Percentiles rank a stretch among this genome's conserved stretches.
These are phyloP conservation scores for Hypoxylon perforatum DNA, from an alignment of 495 filamentous ascomycete genomes.

Conservation along the genomic window DNA sequence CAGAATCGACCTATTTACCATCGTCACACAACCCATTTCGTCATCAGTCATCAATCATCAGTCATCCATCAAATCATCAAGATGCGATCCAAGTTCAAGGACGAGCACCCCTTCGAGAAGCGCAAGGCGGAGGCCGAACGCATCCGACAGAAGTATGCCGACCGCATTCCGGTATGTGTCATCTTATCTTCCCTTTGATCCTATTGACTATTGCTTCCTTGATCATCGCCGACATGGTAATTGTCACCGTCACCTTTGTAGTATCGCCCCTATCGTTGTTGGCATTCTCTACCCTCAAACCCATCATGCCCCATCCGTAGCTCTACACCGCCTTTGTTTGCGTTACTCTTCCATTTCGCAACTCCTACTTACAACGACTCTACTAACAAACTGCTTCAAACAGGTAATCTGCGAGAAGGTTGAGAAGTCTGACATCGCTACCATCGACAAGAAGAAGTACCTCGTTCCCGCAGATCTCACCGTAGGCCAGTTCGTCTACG, in stretches of 20 bases:
- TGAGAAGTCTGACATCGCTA: conserved; percentile 98
- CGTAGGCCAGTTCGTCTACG: conserved; percentile 99
- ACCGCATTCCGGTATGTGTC: conserved; percentile 93
- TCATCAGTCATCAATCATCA: conserved; percentile 30
- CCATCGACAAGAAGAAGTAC: conserved; percentile 99
- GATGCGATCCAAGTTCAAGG: conserved; percentile 99
- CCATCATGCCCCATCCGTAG: too few relatives aligned
- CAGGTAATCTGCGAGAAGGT: conserved; percentile 99
- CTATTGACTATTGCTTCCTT: conserved; percentile 20
- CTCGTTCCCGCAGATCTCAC: conserved; percentile 97
- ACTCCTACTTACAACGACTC: conserved; percentile 24
- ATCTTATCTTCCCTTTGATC: background rate
- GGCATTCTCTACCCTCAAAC: background rate
- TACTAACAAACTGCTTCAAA: conserved; percentile 6
- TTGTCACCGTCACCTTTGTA: background rate
- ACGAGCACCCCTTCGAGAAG: conserved; percentile 99
- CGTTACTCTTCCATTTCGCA: background rate
- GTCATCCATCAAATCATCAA: conserved; percentile 55
- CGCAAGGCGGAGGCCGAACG: conserved; percentile 98
- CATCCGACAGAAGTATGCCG: conserved; percentile 98
- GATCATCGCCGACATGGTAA: background rate
- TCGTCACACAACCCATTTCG: background rate
- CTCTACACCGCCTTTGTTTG: conserved; percentile 32
- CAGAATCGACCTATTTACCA: too few relatives aligned
- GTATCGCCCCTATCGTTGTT: background rate